Conservation (phyloP, 129 eudicot species). For the Lonicera japonica region DNA sequence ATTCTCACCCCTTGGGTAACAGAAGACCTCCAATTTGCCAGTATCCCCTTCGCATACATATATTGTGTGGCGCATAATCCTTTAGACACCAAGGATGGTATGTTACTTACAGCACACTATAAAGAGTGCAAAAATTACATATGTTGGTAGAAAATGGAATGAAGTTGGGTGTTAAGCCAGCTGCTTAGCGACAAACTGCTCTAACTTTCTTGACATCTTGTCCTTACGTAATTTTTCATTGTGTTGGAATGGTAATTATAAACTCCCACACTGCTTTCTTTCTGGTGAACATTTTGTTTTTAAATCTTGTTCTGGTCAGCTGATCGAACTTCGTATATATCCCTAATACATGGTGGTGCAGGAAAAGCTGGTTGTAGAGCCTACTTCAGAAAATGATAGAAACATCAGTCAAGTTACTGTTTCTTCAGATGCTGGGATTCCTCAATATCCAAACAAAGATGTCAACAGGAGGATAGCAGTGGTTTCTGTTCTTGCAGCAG, state of each 20-base stretch:
- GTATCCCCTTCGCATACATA: too few relatives aligned
- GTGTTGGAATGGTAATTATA: not conserved
- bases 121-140: too few relatives aligned
- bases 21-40: too few relatives aligned
- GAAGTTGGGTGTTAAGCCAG: too few relatives aligned
- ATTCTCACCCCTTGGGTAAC: too few relatives aligned
- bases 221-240: not conserved
- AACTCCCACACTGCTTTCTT: not conserved
- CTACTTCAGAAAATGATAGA: conserved; percentile 26
- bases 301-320: not conserved
- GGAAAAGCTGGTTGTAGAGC: conserved; percentile 41
- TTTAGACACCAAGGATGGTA: too few relatives aligned
- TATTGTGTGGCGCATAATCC: too few relatives aligned
- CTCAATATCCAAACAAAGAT: conserved; percentile 58
- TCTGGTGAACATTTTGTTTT: too few relatives aligned
- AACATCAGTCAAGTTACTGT: conserved; percentile 14
- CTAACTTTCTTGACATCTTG: not conserved
- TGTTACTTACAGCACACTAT: too few relatives aligned
- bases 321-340: not conserved
- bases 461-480: conserved; percentile 58
- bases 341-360: conserved; percentile 26
- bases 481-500: conserved; percentile 65
- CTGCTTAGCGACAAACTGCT: too few relatives aligned
- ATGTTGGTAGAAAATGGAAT: too few relatives aligned
- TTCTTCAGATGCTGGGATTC: conserved; percentile 50